Conservation (phyloP, 2,329 filamentous ascomycete genomes). For the Claviceps paspali region DNA sequence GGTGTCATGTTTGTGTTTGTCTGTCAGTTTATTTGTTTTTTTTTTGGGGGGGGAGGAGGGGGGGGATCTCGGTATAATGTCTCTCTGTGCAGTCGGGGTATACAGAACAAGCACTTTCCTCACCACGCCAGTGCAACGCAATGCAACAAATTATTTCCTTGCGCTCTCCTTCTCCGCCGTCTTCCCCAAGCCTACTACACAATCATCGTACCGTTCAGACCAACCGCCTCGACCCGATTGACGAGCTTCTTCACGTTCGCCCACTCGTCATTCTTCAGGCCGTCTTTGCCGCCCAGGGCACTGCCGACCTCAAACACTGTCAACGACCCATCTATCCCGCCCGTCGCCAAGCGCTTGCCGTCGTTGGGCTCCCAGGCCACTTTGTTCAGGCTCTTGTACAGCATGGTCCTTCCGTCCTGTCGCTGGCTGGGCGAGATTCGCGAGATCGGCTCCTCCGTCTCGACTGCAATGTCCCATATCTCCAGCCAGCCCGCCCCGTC, state of each 20-base stretch:
- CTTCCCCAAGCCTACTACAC: background rate
- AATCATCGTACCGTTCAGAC: slow-evolving; percentile 29
- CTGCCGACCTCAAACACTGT: slow-evolving; percentile 85
- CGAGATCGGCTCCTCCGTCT: slow-evolving; percentile 82
- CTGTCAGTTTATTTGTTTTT: too few species aligned
- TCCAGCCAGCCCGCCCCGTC: slow-evolving; percentile 87
- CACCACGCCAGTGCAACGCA: too few species aligned
- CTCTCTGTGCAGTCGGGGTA: slow-evolving; percentile 2
- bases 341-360: slow-evolving; percentile 74
- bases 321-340: slow-evolving; percentile 78
- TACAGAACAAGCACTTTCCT: background rate
- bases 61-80: too few species aligned
- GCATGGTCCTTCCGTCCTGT: slow-evolving; percentile 49
- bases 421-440: slow-evolving; percentile 57
- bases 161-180: background rate
- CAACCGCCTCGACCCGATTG: slow-evolving; percentile 52
- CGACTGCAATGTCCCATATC: slow-evolving; percentile 85
- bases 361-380: slow-evolving; percentile 86
- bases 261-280: slow-evolving; percentile 79
- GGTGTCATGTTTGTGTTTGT: too few species aligned
- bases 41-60: too few species aligned
- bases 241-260: slow-evolving; percentile 81
- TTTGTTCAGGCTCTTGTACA: slow-evolving; percentile 83
- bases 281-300: slow-evolving; percentile 72
- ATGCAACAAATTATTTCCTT: slow-evolving; percentile 1